Base-by-base conservation (phyloP, 441 rosid genomes). In the Hura crepitans region DNA sequence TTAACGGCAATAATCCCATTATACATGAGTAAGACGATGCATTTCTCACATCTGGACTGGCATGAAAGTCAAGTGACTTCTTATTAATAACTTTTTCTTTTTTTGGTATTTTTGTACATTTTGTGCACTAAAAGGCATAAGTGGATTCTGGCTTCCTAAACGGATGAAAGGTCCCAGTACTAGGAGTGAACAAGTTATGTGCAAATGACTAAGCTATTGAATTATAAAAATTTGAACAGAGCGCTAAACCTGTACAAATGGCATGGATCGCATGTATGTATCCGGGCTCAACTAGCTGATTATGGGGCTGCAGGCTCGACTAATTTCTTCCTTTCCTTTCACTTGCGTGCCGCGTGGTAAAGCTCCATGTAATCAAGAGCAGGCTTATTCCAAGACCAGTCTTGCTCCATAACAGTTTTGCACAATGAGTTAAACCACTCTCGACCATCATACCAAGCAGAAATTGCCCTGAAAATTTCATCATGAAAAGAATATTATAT, bases 361-460 rank as follows among this genome's bases (percentile, higher is more conserved):
- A 95, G 98, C 85, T 95, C 99, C 85, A 92, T 30, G 81, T 95
- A 95, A 68, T 95, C 97, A 9, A 95, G 96, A 61, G 99, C 96
- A 58, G 99, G 99, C 65, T 91, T 88, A 66, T 92, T 95, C 99
- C 99, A 95, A 64, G 98, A 95, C 99, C 99, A 95, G 79, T 95
- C 98, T 88, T 95, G 96, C 79, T 92, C 91, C 99, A 92, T 95
- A 76, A 90, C 99, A 35, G 70, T 92, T 89, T 85, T 83, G 77
- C 96, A 85, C 54, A 90, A 66, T 0, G 84, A 79, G 75, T 88
- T 56, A 62, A 95, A 89, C 93, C 98, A 90, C 4, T 92, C 98
- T 72, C 89, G 86, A 31, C 74, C 83, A 47, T 85, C 86, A 10
- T 92, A 86, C 91, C 95, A 95, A n/a, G 84, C 86, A 15, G 98